phyloP scores from a whole-genome alignment of 495 filamentous ascomycete genomes.

The Chaetomidium leptoderma region DNA sequence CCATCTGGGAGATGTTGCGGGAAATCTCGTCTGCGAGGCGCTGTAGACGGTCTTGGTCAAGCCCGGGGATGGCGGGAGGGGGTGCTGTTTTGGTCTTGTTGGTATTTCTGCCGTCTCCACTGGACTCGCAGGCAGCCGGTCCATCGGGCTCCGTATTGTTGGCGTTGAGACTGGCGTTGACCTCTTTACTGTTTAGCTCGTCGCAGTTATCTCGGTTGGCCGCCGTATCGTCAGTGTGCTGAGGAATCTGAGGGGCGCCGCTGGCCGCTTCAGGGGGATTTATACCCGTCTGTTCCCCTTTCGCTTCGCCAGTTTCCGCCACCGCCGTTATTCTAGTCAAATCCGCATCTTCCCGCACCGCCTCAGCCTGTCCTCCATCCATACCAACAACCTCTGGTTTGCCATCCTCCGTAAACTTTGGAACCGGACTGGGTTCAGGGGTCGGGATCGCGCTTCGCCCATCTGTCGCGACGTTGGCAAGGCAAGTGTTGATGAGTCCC shows the following conservation, averaged over 20 bases:
- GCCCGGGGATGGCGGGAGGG: neutral
- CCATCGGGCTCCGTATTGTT: neutral
- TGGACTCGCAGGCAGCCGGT: neutral
- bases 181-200: too few relatives aligned
- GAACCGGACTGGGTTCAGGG: neutral
- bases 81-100: neutral
- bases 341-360: neutral
- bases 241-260: neutral
- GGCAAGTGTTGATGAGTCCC: constrained; percentile 13
- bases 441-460: constrained; percentile 2
- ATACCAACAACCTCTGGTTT: neutral
- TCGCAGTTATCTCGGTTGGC: neutral
- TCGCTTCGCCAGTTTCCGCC: neutral
- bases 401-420: neutral
- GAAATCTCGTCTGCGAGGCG: constrained; percentile 17
- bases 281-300: neutral
- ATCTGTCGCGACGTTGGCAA: constrained; percentile 7
- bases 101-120: neutral
- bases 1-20: constrained; percentile 5
- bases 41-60: constrained; percentile 12
- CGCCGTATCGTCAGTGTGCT: neutral
- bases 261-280: neutral
- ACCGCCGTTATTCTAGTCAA: neutral
- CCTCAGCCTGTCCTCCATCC: too few relatives aligned
- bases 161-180: neutral